Conservation (phyloP, 2,329 filamentous ascomycete genomes). For the Neophaeococcomyces aloes region DNA sequence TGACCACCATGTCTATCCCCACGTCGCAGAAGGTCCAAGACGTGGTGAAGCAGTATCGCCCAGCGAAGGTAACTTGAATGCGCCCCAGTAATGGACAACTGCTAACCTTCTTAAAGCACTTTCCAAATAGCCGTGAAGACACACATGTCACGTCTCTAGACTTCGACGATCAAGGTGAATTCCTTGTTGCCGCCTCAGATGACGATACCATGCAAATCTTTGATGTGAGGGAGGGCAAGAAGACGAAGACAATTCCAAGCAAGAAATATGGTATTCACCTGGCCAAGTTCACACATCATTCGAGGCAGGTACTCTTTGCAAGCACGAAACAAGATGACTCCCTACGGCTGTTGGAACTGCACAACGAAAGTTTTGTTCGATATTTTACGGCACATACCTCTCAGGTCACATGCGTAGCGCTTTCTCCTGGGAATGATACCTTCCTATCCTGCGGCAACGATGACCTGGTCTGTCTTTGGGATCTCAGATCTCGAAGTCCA, state of each 20-base stretch:
- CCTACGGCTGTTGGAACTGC: slow-evolving; percentile 71
- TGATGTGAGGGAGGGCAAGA: slow-evolving; percentile 80
- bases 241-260: slow-evolving; percentile 79
- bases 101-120: slow-evolving; percentile 38
- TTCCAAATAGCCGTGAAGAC: slow-evolving; percentile 33
- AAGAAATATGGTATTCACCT: slow-evolving; percentile 96
- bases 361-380: slow-evolving; percentile 92
- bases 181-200: slow-evolving; percentile 79
- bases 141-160: slow-evolving; percentile 78
- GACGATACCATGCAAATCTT: slow-evolving; percentile 95
- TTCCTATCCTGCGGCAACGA: slow-evolving; percentile 89
- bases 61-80: slow-evolving; percentile 55
- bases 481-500: slow-evolving; percentile 67
- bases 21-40: slow-evolving; percentile 57
- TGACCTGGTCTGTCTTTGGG: slow-evolving; percentile 86
- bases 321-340: slow-evolving; percentile 89
- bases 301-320: slow-evolving; percentile 84
- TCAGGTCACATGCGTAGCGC: slow-evolving; percentile 68
- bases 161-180: slow-evolving; percentile 91
- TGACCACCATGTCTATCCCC: slow-evolving; percentile 10
- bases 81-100: slow-evolving; percentile 7
- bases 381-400: slow-evolving; percentile 90
- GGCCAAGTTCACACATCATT: slow-evolving; percentile 86
- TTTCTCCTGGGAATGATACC: slow-evolving; percentile 78
- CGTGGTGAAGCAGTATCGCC: slow-evolving; percentile 65